Conservation (phyloP, 2,329 filamentous ascomycete genomes). For the Pleurostoma richardsiae region DNA sequence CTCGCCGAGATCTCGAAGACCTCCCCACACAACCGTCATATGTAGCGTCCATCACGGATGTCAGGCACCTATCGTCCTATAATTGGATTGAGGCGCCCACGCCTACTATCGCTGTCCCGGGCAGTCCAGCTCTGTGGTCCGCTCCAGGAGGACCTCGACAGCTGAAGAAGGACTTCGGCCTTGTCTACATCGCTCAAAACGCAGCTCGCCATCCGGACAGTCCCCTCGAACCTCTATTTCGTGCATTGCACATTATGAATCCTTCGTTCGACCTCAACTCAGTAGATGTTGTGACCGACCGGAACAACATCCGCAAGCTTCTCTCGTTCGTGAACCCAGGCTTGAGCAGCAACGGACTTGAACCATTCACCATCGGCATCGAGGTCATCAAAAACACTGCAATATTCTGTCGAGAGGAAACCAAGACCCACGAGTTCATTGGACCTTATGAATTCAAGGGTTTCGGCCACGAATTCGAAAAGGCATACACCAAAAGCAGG, state of each 20-base stretch:
- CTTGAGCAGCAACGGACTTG: slow-evolving; percentile 10
- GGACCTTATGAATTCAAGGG: slow-evolving; percentile 27
- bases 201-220: slow-evolving; percentile 33
- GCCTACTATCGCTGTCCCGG: slow-evolving; percentile 40
- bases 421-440: slow-evolving; percentile 19
- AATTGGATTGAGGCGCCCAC: slow-evolving; percentile 37
- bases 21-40: slow-evolving; percentile 10
- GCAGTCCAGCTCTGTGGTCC: slow-evolving; percentile 31
- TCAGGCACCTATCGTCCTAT: slow-evolving; percentile 39
- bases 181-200: slow-evolving; percentile 38
- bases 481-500: slow-evolving; percentile 29
- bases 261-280: slow-evolving; percentile 30
- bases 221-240: slow-evolving; percentile 42
- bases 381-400: slow-evolving; percentile 31
- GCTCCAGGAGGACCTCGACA: slow-evolving; percentile 15
- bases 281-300: slow-evolving; percentile 37
- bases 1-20: slow-evolving; percentile 12
- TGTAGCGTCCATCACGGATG: slow-evolving; percentile 23
- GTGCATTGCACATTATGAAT: slow-evolving; percentile 29
- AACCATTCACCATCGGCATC: slow-evolving; percentile 33
- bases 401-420: slow-evolving; percentile 29
- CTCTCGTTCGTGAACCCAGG: slow-evolving; percentile 32
- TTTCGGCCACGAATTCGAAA: slow-evolving; percentile 39
- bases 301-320: slow-evolving; percentile 44
- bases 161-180: slow-evolving; percentile 29